Conservation (phyloP, 805 yeast species). For the Lachancea fermentati region DNA sequence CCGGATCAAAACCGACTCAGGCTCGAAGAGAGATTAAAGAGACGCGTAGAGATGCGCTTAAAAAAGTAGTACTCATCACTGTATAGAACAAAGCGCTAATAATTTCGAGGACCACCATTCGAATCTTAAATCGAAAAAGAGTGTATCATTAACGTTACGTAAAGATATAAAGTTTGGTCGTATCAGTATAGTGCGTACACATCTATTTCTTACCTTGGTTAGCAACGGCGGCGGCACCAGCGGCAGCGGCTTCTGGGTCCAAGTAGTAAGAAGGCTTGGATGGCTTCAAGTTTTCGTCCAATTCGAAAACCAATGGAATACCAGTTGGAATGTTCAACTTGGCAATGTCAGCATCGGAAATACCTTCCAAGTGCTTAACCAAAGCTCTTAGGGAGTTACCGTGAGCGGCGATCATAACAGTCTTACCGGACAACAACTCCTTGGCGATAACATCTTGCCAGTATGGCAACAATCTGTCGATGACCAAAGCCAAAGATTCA, state of each 20-base stretch:
- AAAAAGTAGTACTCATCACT: conserved; percentile 4
- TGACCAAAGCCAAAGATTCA: conserved; percentile 90
- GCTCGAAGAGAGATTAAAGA: conserved; percentile 23
- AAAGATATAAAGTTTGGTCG: neutral
- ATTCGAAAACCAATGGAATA: conserved; percentile 95
- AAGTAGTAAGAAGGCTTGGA: conserved; percentile 90
- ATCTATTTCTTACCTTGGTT: conserved; percentile 69
- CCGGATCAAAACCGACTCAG: conserved; percentile 15
- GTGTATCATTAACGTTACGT: conserved; percentile 10
- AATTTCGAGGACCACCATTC: neutral
- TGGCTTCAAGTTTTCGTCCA: conserved; percentile 82
- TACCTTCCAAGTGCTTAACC: conserved; percentile 91
- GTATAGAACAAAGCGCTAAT: neutral
- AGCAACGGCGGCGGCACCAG: conserved; percentile 99
- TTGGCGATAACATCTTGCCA: conserved; percentile 89
- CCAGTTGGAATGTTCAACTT: conserved; percentile 97
- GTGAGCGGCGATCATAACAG: conserved; percentile 92
- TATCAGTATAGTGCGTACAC: neutral
- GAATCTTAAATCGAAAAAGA: conserved; percentile 1
- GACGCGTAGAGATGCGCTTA: conserved; percentile 19
- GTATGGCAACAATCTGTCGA: conserved; percentile 94
- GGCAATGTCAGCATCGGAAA: conserved; percentile 88
- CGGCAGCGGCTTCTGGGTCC: conserved; percentile 99
- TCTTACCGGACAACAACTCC: conserved; percentile 80
- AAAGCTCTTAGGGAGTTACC: conserved; percentile 97